These are phyloP conservation scores for Tetracladium marchalianum DNA, from an alignment of 495 filamentous ascomycete species.

Conservation along the genomic window DNA sequence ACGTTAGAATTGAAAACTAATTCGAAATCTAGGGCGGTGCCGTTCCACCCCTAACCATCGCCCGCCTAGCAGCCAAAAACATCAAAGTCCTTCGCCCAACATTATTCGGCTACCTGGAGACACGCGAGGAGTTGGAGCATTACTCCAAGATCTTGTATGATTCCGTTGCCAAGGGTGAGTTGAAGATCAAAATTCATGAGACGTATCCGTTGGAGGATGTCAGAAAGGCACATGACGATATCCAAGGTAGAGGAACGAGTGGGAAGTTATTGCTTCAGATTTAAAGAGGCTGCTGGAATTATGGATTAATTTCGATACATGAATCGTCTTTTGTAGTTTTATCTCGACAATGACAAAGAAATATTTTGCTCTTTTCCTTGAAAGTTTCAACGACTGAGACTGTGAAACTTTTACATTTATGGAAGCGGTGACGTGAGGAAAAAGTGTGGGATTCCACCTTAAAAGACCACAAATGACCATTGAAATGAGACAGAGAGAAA, in stretches of 20 bases:
- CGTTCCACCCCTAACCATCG: slow-evolving; percentile 64
- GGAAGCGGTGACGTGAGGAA: too few relatives aligned
- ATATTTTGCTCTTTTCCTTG: too few relatives aligned
- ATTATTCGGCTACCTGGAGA: slow-evolving; percentile 65
- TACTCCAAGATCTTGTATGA: slow-evolving; percentile 68
- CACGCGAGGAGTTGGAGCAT: slow-evolving; percentile 62
- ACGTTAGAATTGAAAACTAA: not conserved
- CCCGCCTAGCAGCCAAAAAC: slow-evolving; percentile 66
- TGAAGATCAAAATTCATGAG: slow-evolving; percentile 71
- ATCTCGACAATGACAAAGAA: too few relatives aligned
- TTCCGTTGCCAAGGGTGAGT: slow-evolving; percentile 53
- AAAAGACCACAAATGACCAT: too few relatives aligned
- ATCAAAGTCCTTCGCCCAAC: slow-evolving; percentile 66
- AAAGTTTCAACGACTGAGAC: too few relatives aligned
- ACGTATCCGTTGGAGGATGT: slow-evolving; percentile 74
- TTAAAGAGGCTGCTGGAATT: too few relatives aligned
- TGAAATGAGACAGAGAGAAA: too few relatives aligned
- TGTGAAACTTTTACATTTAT: too few relatives aligned
- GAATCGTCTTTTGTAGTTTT: too few relatives aligned
- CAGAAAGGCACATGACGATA: slow-evolving; percentile 64
- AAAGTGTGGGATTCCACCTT: too few relatives aligned
- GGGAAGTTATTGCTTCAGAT: slow-evolving; percentile 61
- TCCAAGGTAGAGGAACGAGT: slow-evolving; percentile 74
- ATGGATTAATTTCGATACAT: too few relatives aligned
- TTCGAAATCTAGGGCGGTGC: slow-evolving; percentile 55